These are phyloP conservation scores for Hermanozyma aechmeae DNA, from an alignment of 805 yeast genomes.

Conservation along the genomic window DNA sequence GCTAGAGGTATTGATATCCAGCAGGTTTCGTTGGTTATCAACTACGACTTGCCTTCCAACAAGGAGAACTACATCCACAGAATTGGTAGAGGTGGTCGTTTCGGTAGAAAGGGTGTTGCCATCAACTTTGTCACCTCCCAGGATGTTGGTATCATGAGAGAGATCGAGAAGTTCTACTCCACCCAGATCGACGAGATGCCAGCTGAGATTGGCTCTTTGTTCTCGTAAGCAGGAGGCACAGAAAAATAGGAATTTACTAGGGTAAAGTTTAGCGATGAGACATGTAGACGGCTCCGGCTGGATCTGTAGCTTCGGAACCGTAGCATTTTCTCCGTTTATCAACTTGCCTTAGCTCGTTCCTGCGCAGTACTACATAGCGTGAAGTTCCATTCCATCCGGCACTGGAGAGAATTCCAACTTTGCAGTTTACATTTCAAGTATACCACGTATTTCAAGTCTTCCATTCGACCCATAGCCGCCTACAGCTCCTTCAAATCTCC, in stretches of 20 bases:
- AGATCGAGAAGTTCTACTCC: constrained; percentile 82
- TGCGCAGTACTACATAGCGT: too few species aligned
- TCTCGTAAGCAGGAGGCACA: constrained; percentile 30
- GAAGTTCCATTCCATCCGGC: too few species aligned
- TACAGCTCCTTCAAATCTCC: background rate
- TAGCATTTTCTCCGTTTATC: too few species aligned
- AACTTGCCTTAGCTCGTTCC: too few species aligned
- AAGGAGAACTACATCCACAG: constrained; percentile 94
- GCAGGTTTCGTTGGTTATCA: constrained; percentile 90
- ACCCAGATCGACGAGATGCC: constrained; percentile 95
- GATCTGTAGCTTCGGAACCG: too few species aligned
- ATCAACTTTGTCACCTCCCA: constrained; percentile 83
- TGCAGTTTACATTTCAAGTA: too few species aligned
- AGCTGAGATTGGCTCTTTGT: constrained; percentile 48
- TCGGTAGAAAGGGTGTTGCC: constrained; percentile 98
- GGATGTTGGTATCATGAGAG: constrained; percentile 68
- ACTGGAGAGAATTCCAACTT: too few species aligned
- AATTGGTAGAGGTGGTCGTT: constrained; percentile 97
- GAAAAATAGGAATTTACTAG: too few species aligned
- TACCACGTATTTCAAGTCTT: too few species aligned
- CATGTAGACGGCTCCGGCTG: too few species aligned
- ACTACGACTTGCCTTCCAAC: constrained; percentile 85
- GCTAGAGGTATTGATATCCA: constrained; percentile 78
- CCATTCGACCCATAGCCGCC: too few species aligned
- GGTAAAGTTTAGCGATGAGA: too few species aligned